Conservation (phyloP, 1,284 basidiomycete genomes). For the Cutaneotrichosporon arboriforme region DNA sequence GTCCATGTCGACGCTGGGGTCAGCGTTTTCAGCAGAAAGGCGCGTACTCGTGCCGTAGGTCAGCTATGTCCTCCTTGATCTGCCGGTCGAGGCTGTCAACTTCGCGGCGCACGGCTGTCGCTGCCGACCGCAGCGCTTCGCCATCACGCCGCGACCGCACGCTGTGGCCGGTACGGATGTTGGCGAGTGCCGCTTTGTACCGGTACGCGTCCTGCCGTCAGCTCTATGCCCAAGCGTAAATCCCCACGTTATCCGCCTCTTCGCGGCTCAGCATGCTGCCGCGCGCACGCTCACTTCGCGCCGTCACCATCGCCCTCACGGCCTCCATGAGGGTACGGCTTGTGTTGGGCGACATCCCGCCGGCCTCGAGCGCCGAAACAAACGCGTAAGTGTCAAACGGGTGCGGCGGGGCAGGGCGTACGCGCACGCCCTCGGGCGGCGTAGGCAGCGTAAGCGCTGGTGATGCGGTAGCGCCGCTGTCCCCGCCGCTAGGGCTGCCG, state of each 20-base stretch:
- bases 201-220: conserved; percentile 82
- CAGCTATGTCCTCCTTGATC: conserved; percentile 88
- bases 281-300: conserved; percentile 67
- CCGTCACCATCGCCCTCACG: conserved; percentile 70
- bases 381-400: conserved; percentile 49
- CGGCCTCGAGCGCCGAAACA: conserved; percentile 40
- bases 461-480: too few species aligned
- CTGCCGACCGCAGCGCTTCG: conserved; percentile 68
- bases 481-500: too few species aligned
- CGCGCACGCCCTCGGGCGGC: background rate
- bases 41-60: conserved; percentile 56
- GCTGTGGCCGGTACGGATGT: conserved; percentile 80
- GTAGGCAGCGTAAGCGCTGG: background rate
- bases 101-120: conserved; percentile 73
- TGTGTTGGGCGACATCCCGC: conserved; percentile 42
- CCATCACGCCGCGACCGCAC: conserved; percentile 80
- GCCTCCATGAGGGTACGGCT: conserved; percentile 80
- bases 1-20: conserved; percentile 76
- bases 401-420: conserved; percentile 19
- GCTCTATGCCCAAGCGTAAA: background rate
- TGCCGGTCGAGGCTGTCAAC: conserved; percentile 80
- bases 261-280: conserved; percentile 70
- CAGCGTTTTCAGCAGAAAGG: background rate
- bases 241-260: conserved; percentile 82
- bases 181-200: conserved; percentile 86